phyloP scores from a whole-genome alignment of 768 basidiomycete genomes.

The Cystofilobasidium capitatum region DNA sequence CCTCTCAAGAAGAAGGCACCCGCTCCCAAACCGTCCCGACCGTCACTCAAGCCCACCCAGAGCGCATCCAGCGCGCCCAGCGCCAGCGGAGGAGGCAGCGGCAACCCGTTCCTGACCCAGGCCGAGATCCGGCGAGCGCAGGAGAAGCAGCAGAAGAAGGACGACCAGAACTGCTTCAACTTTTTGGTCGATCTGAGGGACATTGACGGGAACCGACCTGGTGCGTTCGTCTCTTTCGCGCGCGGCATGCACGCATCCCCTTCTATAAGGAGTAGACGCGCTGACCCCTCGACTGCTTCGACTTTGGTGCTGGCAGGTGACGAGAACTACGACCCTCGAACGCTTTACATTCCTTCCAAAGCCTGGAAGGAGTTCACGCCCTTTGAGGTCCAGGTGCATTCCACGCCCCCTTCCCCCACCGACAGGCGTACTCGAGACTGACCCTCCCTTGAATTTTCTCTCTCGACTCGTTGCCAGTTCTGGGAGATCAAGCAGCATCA shows the following conservation, averaged over 20 bases:
- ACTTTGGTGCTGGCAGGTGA: conserved; percentile 38
- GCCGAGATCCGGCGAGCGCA: conserved; percentile 67
- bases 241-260: neutral
- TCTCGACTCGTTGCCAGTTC: too few relatives aligned
- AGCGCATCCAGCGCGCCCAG: neutral
- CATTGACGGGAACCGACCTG: conserved; percentile 59
- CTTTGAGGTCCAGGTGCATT: conserved; percentile 73
- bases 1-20: conserved; percentile 1
- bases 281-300: too few relatives aligned
- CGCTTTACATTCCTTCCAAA: conserved; percentile 63
- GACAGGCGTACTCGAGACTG: too few relatives aligned
- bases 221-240: conserved; percentile 33
- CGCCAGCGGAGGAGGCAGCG: conserved; percentile 25
- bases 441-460: conserved; percentile 11
- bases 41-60: neutral
- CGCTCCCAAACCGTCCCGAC: conserved; percentile 26
- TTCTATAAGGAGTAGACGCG: too few relatives aligned
- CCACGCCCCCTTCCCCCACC: too few relatives aligned
- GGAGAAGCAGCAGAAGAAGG: conserved; percentile 74
- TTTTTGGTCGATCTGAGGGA: conserved; percentile 33
- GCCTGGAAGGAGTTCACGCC: conserved; percentile 81
- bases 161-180: conserved; percentile 46
- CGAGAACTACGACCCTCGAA: conserved; percentile 80
- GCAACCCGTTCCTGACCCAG: conserved; percentile 58
- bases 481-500: conserved; percentile 92